Evolutionary conservation across 495 filamentous ascomycete species (phyloP).

Genomic region (Xylaria flabelliformis): DNA sequence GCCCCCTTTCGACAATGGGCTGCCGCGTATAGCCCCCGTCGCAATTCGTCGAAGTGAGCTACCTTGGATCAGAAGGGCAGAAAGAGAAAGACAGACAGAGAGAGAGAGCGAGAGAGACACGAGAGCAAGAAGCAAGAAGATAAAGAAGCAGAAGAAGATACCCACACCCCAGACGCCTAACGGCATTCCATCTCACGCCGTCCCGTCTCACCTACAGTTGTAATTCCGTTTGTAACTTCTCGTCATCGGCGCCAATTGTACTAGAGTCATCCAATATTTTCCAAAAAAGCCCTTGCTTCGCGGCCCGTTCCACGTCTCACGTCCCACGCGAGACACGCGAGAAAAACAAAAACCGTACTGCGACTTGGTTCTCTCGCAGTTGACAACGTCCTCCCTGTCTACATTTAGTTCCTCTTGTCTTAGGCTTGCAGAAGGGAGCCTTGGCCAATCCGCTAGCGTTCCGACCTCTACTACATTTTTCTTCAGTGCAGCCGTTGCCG

Average conservation of each 20-base stretch:
- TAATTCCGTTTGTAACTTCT: slow-evolving; percentile 9
- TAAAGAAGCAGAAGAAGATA: slow-evolving; percentile 1
- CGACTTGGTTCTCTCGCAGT: slow-evolving; percentile 26
- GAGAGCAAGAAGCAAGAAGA: slow-evolving; percentile 20
- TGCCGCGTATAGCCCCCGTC: slow-evolving; percentile 41
- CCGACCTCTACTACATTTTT: slow-evolving; percentile 33
- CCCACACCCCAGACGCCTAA: background rate
- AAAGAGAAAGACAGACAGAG: slow-evolving; percentile 22
- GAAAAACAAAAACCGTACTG: slow-evolving; percentile 19
- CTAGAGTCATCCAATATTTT: slow-evolving; percentile 28
- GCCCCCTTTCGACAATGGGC: slow-evolving; percentile 39
- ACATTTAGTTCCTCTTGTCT: slow-evolving; percentile 30
- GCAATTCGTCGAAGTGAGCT: slow-evolving; percentile 32
- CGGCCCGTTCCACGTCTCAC: slow-evolving; percentile 20
- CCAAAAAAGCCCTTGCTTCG: slow-evolving; percentile 11
- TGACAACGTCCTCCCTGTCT: slow-evolving; percentile 14
- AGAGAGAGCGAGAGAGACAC: background rate
- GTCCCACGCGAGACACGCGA: slow-evolving; percentile 18
- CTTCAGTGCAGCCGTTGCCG: slow-evolving; percentile 21
- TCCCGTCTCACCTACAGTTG: background rate
- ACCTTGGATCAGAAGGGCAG: slow-evolving; percentile 26
- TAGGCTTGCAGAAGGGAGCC: slow-evolving; percentile 28
- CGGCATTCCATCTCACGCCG: background rate
- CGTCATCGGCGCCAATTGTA: slow-evolving; percentile 24
- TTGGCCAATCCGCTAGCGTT: slow-evolving; percentile 31